Evolutionary conservation across 78 protist genomes (phyloP).

Genomic region (Cyanophora paradoxa): DNA sequence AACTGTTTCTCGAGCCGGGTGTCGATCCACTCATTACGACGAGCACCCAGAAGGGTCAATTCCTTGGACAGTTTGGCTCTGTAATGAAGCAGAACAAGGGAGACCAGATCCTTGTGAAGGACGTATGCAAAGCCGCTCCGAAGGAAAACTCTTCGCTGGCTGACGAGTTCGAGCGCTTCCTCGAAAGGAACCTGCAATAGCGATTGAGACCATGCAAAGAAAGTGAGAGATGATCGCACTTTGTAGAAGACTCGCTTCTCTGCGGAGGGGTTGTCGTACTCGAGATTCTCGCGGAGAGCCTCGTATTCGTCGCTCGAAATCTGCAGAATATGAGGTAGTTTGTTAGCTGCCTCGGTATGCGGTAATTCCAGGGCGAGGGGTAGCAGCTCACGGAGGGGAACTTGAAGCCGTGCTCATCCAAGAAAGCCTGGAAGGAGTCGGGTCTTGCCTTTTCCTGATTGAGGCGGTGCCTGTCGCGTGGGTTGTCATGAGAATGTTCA

Average conservation of each 20-base stretch:
- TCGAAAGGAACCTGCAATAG: no score
- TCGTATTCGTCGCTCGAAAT: background rate
- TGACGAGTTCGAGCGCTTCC: conserved; percentile 25
- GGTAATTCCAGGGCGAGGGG: background rate
- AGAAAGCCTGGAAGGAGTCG: no score
- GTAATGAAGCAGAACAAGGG: background rate
- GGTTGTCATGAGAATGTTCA: no score
- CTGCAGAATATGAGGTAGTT: background rate
- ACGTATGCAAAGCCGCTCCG: conserved; percentile 20
- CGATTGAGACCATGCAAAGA: no score
- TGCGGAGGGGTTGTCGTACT: no score
- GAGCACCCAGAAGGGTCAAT: no score
- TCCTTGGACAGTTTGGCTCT: background rate
- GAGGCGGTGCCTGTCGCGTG: no score
- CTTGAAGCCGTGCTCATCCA: no score
- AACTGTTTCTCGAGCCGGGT: no score
- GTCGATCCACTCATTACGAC: no score
- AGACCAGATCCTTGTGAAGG: background rate
- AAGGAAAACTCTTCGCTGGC: conserved; percentile 21
- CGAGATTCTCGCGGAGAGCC: background rate
- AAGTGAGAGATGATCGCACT: no score
- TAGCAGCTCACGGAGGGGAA: background rate
- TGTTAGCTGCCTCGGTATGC: background rate
- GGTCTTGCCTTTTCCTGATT: no score
- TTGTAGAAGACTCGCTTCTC: background rate